A percentile compares a stretch with the other conserved stretches of the same genome.
These are phyloP conservation scores for Tetradesmus obliquus DNA, from an alignment of 139 green algal genomes.

Conservation along the genomic window DNA sequence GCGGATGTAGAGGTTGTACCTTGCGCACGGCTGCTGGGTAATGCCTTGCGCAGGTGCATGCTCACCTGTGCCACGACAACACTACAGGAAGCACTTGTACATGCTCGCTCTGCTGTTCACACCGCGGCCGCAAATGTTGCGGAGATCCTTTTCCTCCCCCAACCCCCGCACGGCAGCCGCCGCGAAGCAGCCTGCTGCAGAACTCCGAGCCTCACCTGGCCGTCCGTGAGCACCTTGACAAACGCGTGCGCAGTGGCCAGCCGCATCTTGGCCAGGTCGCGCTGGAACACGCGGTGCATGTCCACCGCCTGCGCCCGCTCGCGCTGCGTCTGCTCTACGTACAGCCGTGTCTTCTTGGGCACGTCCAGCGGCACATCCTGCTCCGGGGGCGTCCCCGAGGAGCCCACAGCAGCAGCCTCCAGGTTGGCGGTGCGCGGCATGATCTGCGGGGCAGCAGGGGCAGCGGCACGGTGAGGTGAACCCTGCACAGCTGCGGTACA, in stretches of 20 bases:
- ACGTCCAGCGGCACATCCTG: slow-evolving; percentile 82
- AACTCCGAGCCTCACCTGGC: slow-evolving; percentile 52
- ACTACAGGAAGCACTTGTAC: too few species aligned
- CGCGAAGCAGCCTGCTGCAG: neutral
- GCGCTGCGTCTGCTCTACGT: slow-evolving; percentile 80
- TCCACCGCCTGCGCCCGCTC: slow-evolving; percentile 61
- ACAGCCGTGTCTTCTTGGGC: slow-evolving; percentile 82
- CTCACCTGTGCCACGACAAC: too few species aligned
- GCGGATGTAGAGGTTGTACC: too few species aligned
- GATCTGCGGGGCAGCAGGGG: slow-evolving; percentile 55
- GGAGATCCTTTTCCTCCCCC: too few species aligned
- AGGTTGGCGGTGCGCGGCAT: slow-evolving; percentile 72
- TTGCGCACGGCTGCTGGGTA: too few species aligned
- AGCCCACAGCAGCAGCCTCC: slow-evolving; percentile 36
- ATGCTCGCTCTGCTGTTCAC: too few species aligned
- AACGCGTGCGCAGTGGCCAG: slow-evolving; percentile 73
- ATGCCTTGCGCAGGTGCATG: too few species aligned
- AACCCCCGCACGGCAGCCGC: too few species aligned
- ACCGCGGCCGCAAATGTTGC: too few species aligned
- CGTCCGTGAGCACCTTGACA: slow-evolving; percentile 80
- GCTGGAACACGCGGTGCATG: slow-evolving; percentile 78
- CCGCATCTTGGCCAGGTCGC: slow-evolving; percentile 75
- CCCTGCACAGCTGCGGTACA: neutral
- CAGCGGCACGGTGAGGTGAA: neutral
- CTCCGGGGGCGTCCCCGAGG: slow-evolving; percentile 64